Evolutionary conservation across 2,329 filamentous ascomycete genomes (phyloP).

Genomic region (Apiospora hydei): DNA sequence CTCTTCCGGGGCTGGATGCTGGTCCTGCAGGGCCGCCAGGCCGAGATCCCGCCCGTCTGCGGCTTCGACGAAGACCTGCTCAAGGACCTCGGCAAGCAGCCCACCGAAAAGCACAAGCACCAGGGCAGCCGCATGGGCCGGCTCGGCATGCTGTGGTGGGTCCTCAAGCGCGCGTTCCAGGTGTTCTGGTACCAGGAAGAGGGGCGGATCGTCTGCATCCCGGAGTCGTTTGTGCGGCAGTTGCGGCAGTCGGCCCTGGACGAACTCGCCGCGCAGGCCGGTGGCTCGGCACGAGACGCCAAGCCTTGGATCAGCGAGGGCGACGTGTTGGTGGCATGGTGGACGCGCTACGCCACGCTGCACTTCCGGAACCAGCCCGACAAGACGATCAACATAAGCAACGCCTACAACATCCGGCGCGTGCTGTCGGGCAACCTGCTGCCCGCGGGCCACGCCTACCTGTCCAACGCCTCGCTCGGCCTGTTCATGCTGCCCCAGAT

Average conservation of each 20-base stretch:
- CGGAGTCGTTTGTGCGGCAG: conserved; percentile 37
- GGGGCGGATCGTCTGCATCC: conserved; percentile 47
- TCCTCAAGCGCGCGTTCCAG: neutral
- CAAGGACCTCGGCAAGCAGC: neutral
- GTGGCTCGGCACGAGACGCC: conserved; percentile 30
- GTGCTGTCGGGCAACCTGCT: conserved; percentile 40
- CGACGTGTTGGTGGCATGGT: conserved; percentile 54
- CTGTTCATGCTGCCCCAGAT: conserved; percentile 34
- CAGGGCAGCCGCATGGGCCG: neutral
- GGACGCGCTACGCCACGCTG: conserved; percentile 39
- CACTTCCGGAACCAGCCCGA: conserved; percentile 35
- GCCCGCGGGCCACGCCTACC: conserved; percentile 36
- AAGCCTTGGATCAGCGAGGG: conserved; percentile 53
- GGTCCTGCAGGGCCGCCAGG: conserved; percentile 1
- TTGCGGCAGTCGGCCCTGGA: conserved; percentile 41
- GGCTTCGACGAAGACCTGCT: conserved; percentile 2
- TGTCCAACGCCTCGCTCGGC: conserved; percentile 34
- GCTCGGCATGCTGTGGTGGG: neutral
- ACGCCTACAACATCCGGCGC: conserved; percentile 47
- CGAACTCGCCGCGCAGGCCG: conserved; percentile 35
- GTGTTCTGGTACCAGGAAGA: conserved; percentile 31
- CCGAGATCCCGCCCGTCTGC: conserved; percentile 13
- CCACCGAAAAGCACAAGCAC: neutral
- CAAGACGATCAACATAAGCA: conserved; percentile 45
- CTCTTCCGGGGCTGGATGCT: neutral